A percentile compares a stretch with the other conserved stretches of the same genome.
Conservation (phyloP, 768 basidiomycete genomes). For the Pluteus cervinus region DNA sequence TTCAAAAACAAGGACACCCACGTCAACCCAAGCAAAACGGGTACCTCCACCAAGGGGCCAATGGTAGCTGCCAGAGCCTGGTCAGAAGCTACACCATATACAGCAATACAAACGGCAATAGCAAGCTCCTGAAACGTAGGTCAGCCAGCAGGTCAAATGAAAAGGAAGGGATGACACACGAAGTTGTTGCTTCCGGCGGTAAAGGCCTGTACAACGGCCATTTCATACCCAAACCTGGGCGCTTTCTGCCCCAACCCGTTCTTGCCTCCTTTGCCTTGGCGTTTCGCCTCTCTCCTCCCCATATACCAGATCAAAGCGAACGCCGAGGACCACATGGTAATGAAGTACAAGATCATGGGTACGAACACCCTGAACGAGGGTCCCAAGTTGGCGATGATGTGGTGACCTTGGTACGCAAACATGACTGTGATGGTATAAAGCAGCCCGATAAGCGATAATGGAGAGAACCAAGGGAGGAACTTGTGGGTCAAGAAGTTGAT, state of each 20-base stretch:
- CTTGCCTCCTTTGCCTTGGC: slow-evolving; percentile 6
- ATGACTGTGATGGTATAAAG: slow-evolving; percentile 77
- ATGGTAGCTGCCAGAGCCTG: slow-evolving; percentile 81
- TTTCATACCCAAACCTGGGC: slow-evolving; percentile 64
- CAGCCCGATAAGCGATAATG: slow-evolving; percentile 66
- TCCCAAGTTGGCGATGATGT: slow-evolving; percentile 68
- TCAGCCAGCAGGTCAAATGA: background rate
- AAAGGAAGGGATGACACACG: slow-evolving; percentile 30
- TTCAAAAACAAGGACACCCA: slow-evolving; percentile 53
- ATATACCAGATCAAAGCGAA: slow-evolving; percentile 49
- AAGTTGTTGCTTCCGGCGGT: slow-evolving; percentile 80
- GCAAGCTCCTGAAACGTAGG: slow-evolving; percentile 54
- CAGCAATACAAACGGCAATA: slow-evolving; percentile 75
- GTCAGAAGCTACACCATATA: slow-evolving; percentile 71
- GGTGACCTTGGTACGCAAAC: slow-evolving; percentile 65
- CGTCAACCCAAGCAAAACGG: slow-evolving; percentile 63
- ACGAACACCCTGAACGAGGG: slow-evolving; percentile 78
- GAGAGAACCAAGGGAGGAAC: slow-evolving; percentile 68
- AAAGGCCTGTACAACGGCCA: slow-evolving; percentile 73
- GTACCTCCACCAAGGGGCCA: slow-evolving; percentile 75
- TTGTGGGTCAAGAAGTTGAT: slow-evolving; percentile 43
- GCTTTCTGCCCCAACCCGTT: slow-evolving; percentile 51
- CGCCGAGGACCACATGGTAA: slow-evolving; percentile 65
- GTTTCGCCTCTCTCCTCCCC: slow-evolving; percentile 21
- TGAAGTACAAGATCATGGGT: slow-evolving; percentile 74